Evolutionary conservation across 768 basidiomycete genomes (phyloP).

Genomic region (Chlorophyllum brunneum): DNA sequence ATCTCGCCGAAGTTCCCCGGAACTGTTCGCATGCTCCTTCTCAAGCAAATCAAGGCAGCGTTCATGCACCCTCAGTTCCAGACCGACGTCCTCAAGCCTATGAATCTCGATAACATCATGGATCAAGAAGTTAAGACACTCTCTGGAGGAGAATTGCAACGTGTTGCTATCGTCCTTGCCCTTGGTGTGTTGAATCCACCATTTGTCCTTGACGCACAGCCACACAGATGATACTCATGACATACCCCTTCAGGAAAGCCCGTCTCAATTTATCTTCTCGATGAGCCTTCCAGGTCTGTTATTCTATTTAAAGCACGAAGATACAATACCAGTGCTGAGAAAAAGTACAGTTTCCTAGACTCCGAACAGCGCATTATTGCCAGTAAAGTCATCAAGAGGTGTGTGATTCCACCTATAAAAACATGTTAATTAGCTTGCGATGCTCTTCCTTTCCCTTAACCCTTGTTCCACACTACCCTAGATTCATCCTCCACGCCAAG

Average conservation of each 20-base stretch:
- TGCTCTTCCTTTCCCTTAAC: background rate
- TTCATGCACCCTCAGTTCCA: slow-evolving; percentile 99
- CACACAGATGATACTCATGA: background rate
- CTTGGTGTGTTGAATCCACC: slow-evolving; percentile 53
- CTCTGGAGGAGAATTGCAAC: slow-evolving; percentile 97
- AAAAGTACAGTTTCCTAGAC: slow-evolving; percentile 76
- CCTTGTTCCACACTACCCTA: slow-evolving; percentile 20
- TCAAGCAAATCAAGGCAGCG: slow-evolving; percentile 91
- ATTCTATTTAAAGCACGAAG: background rate
- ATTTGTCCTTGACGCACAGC: background rate
- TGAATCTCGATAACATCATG: slow-evolving; percentile 91
- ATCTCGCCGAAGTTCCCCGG: slow-evolving; percentile 98
- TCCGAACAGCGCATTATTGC: slow-evolving; percentile 99
- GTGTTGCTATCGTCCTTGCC: slow-evolving; percentile 93
- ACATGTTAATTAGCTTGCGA: background rate
- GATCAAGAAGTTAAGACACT: slow-evolving; percentile 98
- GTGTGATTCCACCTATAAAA: slow-evolving; percentile 16
- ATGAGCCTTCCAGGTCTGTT: slow-evolving; percentile 84
- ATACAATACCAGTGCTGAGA: background rate
- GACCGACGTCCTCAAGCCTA: slow-evolving; percentile 95
- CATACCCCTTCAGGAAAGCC: slow-evolving; percentile 49
- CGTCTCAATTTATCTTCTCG: slow-evolving; percentile 88
- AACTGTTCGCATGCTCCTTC: slow-evolving; percentile 88
- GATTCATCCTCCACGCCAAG: slow-evolving; percentile 93
- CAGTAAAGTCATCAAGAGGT: slow-evolving; percentile 97